phyloP scores from a whole-genome alignment of 106 monocot genomes.

The Posidonia australis region DNA sequence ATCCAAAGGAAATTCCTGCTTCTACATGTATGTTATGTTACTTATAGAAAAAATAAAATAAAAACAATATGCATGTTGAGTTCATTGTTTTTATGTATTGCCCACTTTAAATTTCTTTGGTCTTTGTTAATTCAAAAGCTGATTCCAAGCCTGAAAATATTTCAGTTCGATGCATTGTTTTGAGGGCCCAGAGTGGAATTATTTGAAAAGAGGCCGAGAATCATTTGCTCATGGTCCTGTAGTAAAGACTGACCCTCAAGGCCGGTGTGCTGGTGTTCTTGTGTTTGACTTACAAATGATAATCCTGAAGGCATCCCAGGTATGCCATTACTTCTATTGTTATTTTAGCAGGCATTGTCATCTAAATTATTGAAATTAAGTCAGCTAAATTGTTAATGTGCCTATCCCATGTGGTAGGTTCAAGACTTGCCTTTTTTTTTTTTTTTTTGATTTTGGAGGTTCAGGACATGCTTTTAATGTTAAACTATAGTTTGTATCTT shows the following conservation, averaged over 20 bases:
- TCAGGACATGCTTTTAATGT: too few relatives aligned
- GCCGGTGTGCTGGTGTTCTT: conserved; percentile 77
- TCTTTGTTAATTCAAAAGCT: not conserved
- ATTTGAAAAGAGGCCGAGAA: conserved; percentile 86
- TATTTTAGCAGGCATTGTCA: not conserved
- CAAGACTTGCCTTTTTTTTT: too few relatives aligned
- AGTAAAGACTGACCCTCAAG: conserved; percentile 71
- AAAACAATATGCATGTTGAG: too few relatives aligned
- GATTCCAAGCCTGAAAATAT: conserved; percentile 4
- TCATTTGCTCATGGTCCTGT: conserved; percentile 78
- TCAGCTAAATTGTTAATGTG: too few relatives aligned
- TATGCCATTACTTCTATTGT: conserved; percentile 8
- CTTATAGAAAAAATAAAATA: too few relatives aligned
- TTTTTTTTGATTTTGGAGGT: too few relatives aligned
- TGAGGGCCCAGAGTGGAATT: conserved; percentile 92
- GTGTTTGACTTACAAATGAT: conserved; percentile 81
- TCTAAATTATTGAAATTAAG: too few relatives aligned
- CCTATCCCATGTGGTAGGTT: too few relatives aligned
- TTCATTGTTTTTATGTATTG: too few relatives aligned
- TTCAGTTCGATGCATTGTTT: conserved; percentile 98
- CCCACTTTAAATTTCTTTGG: not conserved
- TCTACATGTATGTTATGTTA: too few relatives aligned
- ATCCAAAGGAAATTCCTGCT: too few relatives aligned
- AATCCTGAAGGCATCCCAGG: conserved; percentile 89
- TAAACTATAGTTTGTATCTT: too few relatives aligned